Base-by-base conservation (phyloP, 1,284 basidiomycete species). In the Porogramme epimiltina region DNA sequence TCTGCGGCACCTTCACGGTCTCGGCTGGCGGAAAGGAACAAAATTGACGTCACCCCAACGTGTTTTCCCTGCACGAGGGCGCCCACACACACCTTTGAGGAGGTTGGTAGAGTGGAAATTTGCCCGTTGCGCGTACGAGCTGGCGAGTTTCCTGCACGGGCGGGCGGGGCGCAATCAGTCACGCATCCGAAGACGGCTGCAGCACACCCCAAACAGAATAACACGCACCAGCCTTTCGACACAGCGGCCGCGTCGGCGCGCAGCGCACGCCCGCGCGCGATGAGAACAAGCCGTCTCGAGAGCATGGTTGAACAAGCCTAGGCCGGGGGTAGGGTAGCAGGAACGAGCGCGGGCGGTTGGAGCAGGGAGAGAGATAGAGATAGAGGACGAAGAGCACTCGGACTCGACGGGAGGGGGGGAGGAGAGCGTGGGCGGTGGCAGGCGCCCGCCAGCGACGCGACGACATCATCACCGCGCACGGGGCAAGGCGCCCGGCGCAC, bases 1-100 rank as follows among this genome's bases (percentile, higher is more conserved):
- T 98, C 73, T 95, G 91, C 23, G 96, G 96, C 43, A 99, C 96
- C 78, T 98, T 95, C 66, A 99, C 84, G 52, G 90, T 91, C 73
- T 95, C 89, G 52, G 84, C 89, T 90, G 57, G 47, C 43, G 42
- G 39, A 42, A 36, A 45, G 42, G 39, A 42, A 36, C 38, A 44
- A 48, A 31, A n/a, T 49, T 52, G 58, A 57, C 56, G 55, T 54
- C 45, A 59, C 49, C 47, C 38, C 34, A 23, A 13, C 41, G 16
- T 26, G 25, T 43, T 31, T 31, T 31, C 28, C 28, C n/a, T n/a
- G n/a, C 6, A 31, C 13, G 28, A 31, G 28, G n/a, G n/a, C 23
- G 22, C 23, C 22, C 20, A 22, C 20, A 67, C 78, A 50, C 55
- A 89, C 87, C 88, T 74, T 85, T 77, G 56, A 90, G 64, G 52